These are phyloP conservation scores for Dipteronia dyeriana DNA, from an alignment of 345 rosid species.

Conservation along the genomic window DNA sequence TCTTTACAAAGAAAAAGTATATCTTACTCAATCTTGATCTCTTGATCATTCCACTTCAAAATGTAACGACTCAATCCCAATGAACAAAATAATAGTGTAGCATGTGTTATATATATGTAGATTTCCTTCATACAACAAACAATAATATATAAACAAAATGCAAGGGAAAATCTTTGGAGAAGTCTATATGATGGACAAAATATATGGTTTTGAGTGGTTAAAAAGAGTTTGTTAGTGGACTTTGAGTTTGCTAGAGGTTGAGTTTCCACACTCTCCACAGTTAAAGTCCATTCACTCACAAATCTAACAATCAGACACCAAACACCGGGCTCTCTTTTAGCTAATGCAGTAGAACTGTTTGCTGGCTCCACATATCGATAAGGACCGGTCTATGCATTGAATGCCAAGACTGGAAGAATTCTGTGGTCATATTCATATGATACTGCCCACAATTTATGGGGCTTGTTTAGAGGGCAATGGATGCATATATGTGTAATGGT, in stretches of 20 bases:
- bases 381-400: slow-evolving; percentile 28
- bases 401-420: slow-evolving; percentile 27
- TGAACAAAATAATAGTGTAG: too few species aligned
- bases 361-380: slow-evolving; percentile 20
- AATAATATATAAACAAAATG: neutral
- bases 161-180: neutral
- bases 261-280: neutral
- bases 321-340: neutral
- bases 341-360: slow-evolving; percentile 23
- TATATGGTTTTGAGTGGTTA: neutral
- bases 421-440: slow-evolving; percentile 24
- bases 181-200: neutral
- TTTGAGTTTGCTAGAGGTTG: neutral
- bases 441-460: too few species aligned
- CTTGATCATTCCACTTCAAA: too few species aligned
- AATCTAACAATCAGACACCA: neutral
- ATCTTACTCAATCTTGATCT: too few species aligned
- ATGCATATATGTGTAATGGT: too few species aligned
- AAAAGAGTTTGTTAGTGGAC: neutral
- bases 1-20: too few species aligned
- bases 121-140: too few species aligned
- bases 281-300: neutral
- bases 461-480: too few species aligned
- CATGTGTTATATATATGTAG: too few species aligned
- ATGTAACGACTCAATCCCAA: too few species aligned